Evolutionary conservation across 2,329 filamentous ascomycete genomes (phyloP).

Genomic region (Aureobasidium sp.): DNA sequence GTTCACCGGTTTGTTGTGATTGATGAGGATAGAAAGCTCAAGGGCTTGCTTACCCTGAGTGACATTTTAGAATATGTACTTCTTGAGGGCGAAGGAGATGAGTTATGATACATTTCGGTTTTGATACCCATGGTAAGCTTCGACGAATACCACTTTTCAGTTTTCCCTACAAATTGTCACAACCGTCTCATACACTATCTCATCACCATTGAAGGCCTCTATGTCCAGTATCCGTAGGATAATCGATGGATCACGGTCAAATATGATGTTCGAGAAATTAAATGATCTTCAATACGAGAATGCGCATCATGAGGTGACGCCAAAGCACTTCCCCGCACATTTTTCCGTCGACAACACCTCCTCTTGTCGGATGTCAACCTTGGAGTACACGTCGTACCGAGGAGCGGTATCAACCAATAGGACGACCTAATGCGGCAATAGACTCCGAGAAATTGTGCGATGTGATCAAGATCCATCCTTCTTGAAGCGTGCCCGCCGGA

Average conservation of each 20-base stretch:
- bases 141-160: conserved; percentile 10
- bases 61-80: conserved; percentile 96
- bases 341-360: neutral
- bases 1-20: conserved; percentile 91
- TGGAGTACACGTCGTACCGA: too few species aligned
- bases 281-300: neutral
- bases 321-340: conserved; percentile 7
- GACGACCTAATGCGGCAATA: neutral
- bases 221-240: too few species aligned
- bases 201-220: too few species aligned
- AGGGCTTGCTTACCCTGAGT: conserved; percentile 85
- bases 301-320: neutral
- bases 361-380: neutral
- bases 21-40: conserved; percentile 78
- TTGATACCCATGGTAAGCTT: conserved; percentile 15
- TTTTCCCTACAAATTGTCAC: neutral
- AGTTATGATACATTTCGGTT: conserved; percentile 14
- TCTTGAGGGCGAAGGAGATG: conserved; percentile 51
- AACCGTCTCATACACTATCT: too few species aligned
- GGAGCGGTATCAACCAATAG: neutral
- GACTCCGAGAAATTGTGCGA: too few species aligned
- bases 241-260: too few species aligned
- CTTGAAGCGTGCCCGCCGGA: neutral
- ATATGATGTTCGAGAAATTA: neutral
- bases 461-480: neutral